Evolutionary conservation across 2,329 filamentous ascomycete species (phyloP), one percentile per base, ranked within the genome.

Genomic region (Blumeriella jaapii): DNA sequence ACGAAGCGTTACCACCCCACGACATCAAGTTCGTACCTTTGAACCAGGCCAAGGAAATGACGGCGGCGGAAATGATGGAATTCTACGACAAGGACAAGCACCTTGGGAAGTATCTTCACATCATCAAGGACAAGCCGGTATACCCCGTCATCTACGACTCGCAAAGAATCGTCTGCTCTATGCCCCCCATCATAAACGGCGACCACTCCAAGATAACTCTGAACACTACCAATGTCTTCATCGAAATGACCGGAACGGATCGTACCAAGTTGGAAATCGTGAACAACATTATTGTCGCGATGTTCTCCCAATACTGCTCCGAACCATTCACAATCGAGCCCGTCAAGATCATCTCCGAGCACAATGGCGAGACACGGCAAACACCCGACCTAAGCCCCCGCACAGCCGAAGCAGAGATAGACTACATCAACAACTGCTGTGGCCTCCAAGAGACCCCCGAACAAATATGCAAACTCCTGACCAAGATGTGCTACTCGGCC

Each of bases 131-230:
- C 60, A 83, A 83, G 31, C 84, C 87, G 4, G 81, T 94, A 27
- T 98, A 98, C 59, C 91, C 91, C 14, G 86, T 93, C 54, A 93
- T 98, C 55, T 89, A 86, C 60, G 91, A 98, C 58, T 74, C 84
- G 34, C 82, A 94, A 56, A 71, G 77, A 27, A 75, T 74, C 28
- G 86, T 98, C 22, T 89, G 91, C 63, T 96, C 89, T 6, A 69
- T 98, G 52, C 91, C 91, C 1, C 91, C 91, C 12, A 96, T 98
- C 52, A 98, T 98, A 68, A 98, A 98, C 64, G 77, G 87, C 53
- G 75, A 98, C 55, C 87, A 91, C 63, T 95, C 87, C 53, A 98
- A 98, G 64, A 98, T 98, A 57, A 85, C 78, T 6, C 64, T 93
- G 28, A 65, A 93, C 57, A 96, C 87, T 39, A 89, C 73, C 55